A percentile compares a stretch with the other conserved stretches of the same genome.
phyloP scores from a whole-genome alignment of 192 early-diverging fungal genomes.

The Rhizophagus sp. region DNA sequence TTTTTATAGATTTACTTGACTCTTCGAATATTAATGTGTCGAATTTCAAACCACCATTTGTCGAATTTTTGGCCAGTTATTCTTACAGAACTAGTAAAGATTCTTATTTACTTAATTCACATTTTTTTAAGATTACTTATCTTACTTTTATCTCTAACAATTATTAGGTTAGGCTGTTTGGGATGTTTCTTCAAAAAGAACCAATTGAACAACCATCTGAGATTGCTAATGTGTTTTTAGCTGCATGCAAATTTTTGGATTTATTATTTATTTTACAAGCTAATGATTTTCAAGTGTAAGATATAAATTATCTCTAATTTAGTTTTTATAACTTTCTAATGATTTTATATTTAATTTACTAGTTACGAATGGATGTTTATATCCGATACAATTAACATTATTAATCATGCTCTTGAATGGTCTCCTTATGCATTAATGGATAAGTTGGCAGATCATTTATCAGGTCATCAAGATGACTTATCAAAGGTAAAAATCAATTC shows the following conservation, averaged over 20 bases:
- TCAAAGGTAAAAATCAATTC: neutral
- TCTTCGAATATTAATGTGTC: slow-evolving; percentile 75
- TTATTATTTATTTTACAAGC: slow-evolving; percentile 75
- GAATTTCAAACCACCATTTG: slow-evolving; percentile 80
- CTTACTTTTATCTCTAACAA: neutral
- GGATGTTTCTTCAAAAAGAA: slow-evolving; percentile 53
- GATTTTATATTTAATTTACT: neutral
- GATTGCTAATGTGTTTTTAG: slow-evolving; percentile 71
- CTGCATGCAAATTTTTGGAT: slow-evolving; percentile 89
- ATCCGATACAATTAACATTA: slow-evolving; percentile 76
- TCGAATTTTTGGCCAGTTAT: slow-evolving; percentile 92
- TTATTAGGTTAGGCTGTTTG: slow-evolving; percentile 66
- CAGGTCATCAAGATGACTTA: slow-evolving; percentile 35
- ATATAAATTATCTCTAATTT: neutral
- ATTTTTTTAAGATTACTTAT: neutral
- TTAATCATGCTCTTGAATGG: slow-evolving; percentile 45
- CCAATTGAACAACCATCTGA: slow-evolving; percentile 53
- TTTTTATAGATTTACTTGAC: slow-evolving; percentile 68
- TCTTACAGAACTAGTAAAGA: slow-evolving; percentile 78
- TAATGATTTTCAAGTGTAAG: slow-evolving; percentile 84
- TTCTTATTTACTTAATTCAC: neutral
- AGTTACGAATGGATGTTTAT: slow-evolving; percentile 97
- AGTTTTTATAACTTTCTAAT: neutral
- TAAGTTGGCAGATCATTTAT: slow-evolving; percentile 59
- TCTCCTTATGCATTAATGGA: slow-evolving; percentile 66